These are phyloP conservation scores for Penicillium vulpinum DNA, from an alignment of 2,329 filamentous ascomycete species.

Conservation along the genomic window DNA sequence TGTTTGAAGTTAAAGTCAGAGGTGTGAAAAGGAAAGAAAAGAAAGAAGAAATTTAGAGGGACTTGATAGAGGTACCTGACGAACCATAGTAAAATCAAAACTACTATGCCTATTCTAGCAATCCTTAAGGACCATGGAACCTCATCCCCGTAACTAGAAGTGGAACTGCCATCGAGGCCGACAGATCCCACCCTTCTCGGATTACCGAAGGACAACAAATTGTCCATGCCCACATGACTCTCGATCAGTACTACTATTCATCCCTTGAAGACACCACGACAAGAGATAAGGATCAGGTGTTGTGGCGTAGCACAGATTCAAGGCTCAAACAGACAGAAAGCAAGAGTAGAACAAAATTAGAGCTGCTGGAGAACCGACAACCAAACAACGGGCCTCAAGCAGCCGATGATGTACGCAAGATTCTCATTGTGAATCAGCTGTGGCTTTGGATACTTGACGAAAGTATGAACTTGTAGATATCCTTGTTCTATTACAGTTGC, in stretches of 20 bases:
- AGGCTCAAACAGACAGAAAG: not conserved
- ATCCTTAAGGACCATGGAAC: no score
- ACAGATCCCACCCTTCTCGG: no score
- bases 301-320: slow-evolving; percentile 1
- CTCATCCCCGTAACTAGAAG: no score
- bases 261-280: slow-evolving; percentile 5
- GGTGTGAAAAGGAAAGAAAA: not conserved
- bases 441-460: slow-evolving; percentile 25
- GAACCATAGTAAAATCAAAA: no score
- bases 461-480: no score
- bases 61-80: no score
- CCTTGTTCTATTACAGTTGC: no score
- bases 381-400: no score
- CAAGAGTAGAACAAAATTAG: not conserved
- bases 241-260: slow-evolving; percentile 17
- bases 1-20: not conserved
- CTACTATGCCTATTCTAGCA: no score
- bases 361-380: not conserved
- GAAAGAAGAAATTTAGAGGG: no score
- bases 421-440: slow-evolving; percentile 21
- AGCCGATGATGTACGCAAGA: slow-evolving; percentile 2
- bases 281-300: slow-evolving; percentile 9
- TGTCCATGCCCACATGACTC: slow-evolving; percentile 11
- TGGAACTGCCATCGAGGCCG: no score
- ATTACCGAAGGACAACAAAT: no score